Evolutionary conservation across 139 green algal species (phyloP).

Genomic region (Chlorella sp.): DNA sequence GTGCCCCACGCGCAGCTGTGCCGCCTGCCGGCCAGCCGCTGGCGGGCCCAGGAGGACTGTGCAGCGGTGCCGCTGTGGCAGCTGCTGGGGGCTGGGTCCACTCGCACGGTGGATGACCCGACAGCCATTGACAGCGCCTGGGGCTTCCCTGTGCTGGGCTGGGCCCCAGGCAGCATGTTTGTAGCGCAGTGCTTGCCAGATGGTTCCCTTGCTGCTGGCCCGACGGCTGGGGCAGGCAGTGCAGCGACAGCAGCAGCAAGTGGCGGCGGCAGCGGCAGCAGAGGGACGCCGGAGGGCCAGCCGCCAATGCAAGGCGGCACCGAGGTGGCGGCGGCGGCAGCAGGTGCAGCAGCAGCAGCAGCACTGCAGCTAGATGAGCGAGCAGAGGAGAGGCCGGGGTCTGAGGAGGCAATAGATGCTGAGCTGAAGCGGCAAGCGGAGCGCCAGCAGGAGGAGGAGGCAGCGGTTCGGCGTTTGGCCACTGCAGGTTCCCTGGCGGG

Average conservation of each 20-base stretch:
- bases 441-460: not conserved
- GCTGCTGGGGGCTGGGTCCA: conserved; percentile 11
- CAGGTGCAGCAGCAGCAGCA: not conserved
- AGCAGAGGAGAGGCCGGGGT: not conserved
- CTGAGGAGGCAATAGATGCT: conserved; percentile 14
- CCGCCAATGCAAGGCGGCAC: not conserved
- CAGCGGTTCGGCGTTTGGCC: not conserved
- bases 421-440: not conserved
- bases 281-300: not conserved
- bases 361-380: not conserved
- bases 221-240: not conserved
- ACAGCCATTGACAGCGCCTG: conserved; percentile 26
- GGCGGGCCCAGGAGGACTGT: conserved; percentile 16
- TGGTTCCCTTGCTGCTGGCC: not conserved
- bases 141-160: conserved; percentile 9
- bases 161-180: not conserved
- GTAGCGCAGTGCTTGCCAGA: conserved; percentile 13
- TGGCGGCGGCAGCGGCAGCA: not conserved
- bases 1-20: conserved; percentile 3
- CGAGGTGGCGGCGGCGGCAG: not conserved
- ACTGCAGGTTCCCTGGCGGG: not conserved
- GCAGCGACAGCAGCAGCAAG: not conserved
- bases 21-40: not conserved
- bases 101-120: not conserved
- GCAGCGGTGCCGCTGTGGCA: conserved; percentile 20